These are phyloP conservation scores for Selenicereus undatus DNA, from an alignment of 148 eudicot species.

Conservation along the genomic window DNA sequence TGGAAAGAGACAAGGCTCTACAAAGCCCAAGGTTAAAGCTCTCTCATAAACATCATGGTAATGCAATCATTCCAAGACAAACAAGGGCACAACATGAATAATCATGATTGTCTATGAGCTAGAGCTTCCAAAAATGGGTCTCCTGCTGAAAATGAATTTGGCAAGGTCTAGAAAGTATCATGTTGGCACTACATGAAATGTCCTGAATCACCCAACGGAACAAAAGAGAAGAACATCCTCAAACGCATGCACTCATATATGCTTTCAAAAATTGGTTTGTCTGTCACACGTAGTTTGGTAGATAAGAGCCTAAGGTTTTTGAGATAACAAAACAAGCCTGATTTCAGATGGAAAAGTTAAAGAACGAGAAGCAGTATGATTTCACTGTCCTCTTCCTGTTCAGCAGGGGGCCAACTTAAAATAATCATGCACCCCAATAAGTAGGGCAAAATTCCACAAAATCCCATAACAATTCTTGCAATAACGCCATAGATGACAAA, in stretches of 20 bases:
- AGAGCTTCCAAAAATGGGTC: background rate
- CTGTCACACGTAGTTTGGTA: slow-evolving; percentile 8
- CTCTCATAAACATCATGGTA: background rate
- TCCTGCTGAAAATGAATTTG: background rate
- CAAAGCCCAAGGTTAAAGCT: background rate
- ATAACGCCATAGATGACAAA: slow-evolving; percentile 12
- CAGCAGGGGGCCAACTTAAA: slow-evolving; percentile 16
- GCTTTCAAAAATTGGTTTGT: background rate
- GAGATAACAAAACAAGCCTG: slow-evolving; percentile 11
- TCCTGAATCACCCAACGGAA: slow-evolving; percentile 10
- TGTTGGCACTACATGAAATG: background rate
- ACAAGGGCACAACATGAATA: slow-evolving; percentile 15
- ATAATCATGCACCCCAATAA: slow-evolving; percentile 24
- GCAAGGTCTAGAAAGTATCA: background rate
- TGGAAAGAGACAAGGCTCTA: slow-evolving; percentile 2
- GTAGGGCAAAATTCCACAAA: slow-evolving; percentile 11
- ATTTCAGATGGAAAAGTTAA: slow-evolving; percentile 17
- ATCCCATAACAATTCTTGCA: slow-evolving; percentile 13
- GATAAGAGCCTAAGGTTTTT: slow-evolving; percentile 6
- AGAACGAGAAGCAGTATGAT: background rate
- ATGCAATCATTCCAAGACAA: slow-evolving; percentile 14
- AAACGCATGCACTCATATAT: slow-evolving; percentile 13
- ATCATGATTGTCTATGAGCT: slow-evolving; percentile 12
- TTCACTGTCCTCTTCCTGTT: slow-evolving; percentile 8
- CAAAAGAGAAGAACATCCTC: slow-evolving; percentile 9